Base-by-base conservation (phyloP, 1,284 basidiomycete genomes). In the Cryptococcus sp. region DNA sequence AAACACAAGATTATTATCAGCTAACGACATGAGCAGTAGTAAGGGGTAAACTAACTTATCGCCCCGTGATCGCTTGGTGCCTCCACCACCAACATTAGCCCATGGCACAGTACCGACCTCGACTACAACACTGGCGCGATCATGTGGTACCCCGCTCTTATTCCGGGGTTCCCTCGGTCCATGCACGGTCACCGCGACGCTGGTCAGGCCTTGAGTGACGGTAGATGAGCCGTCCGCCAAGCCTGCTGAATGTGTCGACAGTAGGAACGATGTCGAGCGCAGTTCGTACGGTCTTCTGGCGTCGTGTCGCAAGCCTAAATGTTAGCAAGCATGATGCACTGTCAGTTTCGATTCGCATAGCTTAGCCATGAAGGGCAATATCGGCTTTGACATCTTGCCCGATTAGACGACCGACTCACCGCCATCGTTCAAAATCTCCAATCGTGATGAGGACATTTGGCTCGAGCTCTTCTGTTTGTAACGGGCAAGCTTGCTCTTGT, bases 221-320 rank as follows among this genome's bases (percentile, higher is more conserved):
- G 83, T 82, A 0, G 91, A 89, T 22, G 88, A 88, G 26, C 94
- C 95, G 69, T 98, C 93, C 25, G 92, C 87, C 8, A 5, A 13
- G 5, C 29, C 29, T 3, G 70, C 59, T 23, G 88, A 86, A 69
- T 90, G 88, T 38, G 86, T 83, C 3, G 86, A 83, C 47, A 96
- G 85, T 70, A 89, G 84, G 75, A 97, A 89, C 44, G 82, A 80
- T 59, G 94, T 84, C 58, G 89, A 86, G 49, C 95, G 87, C 20
- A 99, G 83, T 76, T 99, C 95, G 76, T 87, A 89, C 57, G 93
- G 91, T 39, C 88, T 83, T 50, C 95, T 84, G 41, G 91, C 91
- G 78, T 99, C 95, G 49, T 92, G 91, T 59, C 95, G 89, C 70
- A 81, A 77, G 37, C 81, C 81, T 79, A 50, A 46, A 40, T 6